Conservation (phyloP, 768 basidiomycete species). For the Boletus fagicola region DNA sequence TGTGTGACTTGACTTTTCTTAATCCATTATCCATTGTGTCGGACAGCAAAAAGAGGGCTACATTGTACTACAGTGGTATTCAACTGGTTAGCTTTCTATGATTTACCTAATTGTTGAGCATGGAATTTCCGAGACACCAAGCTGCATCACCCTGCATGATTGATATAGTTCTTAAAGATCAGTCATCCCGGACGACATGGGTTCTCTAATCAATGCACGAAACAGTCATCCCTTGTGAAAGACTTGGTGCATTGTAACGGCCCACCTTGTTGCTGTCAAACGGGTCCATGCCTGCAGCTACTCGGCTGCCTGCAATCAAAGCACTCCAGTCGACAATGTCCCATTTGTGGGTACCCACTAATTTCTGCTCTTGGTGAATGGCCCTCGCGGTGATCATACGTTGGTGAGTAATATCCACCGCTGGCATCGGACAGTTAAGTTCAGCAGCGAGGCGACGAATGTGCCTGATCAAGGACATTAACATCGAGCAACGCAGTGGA, state of each 20-base stretch:
- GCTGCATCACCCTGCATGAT: neutral
- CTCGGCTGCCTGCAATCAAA: conserved; percentile 72
- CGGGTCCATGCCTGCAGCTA: conserved; percentile 64
- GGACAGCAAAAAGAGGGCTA: neutral
- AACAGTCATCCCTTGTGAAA: neutral
- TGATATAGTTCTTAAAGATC: neutral
- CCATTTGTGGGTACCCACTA: conserved; percentile 47
- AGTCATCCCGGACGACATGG: conserved; percentile 25
- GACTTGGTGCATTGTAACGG: neutral
- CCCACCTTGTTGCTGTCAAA: conserved; percentile 38
- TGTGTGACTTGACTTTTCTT: neutral
- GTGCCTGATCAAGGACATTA: conserved; percentile 41
- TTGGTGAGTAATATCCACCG: conserved; percentile 68
- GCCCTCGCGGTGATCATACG: conserved; percentile 79
- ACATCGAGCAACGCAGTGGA: neutral
- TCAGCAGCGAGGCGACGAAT: conserved; percentile 68
- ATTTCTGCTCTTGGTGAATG: conserved; percentile 50
- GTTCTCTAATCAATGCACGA: conserved; percentile 9
- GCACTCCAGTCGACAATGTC: conserved; percentile 81
- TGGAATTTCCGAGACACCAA: neutral
- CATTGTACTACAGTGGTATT: neutral
- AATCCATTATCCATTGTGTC: neutral
- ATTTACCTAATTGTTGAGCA: neutral
- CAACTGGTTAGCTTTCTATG: neutral
- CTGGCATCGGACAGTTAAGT: conserved; percentile 68